Conservation (phyloP, 192 early-diverging fungal genomes). For the Fimicolochytrium jonesii region DNA sequence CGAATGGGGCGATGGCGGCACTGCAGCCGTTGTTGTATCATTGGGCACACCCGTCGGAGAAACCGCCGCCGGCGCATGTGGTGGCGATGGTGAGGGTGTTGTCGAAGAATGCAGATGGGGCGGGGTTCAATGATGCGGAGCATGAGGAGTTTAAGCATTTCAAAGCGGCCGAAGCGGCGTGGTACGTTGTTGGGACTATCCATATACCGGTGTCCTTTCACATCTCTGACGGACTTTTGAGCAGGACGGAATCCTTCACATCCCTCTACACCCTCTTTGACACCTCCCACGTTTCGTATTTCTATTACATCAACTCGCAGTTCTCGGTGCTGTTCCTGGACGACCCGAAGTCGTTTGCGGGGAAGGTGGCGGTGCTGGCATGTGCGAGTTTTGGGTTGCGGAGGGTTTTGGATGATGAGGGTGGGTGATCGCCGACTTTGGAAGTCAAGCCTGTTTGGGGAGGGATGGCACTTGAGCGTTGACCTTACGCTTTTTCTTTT, state of each 20-base stretch:
- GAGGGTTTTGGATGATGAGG: slow-evolving; percentile 8
- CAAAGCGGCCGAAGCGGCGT: neutral
- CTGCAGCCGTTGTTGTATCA: slow-evolving; percentile 21
- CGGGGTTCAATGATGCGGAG: neutral
- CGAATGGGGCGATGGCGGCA: neutral
- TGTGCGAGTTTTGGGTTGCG: slow-evolving; percentile 10
- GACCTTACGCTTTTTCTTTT: no score
- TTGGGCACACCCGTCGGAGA: slow-evolving; percentile 15
- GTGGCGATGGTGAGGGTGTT: slow-evolving; percentile 12
- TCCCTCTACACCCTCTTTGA: slow-evolving; percentile 2
- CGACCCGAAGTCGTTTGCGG: neutral
- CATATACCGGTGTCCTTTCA: neutral
- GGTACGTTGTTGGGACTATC: neutral
- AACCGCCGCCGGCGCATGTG: slow-evolving; percentile 11
- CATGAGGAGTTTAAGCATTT: slow-evolving; percentile 16
- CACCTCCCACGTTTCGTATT: neutral
- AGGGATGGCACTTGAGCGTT: no score
- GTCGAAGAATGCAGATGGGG: slow-evolving; percentile 5
- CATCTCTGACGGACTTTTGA: neutral
- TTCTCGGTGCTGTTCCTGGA: slow-evolving; percentile 19
- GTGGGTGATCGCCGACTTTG: neutral
- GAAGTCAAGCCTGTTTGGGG: neutral
- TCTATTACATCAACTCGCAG: slow-evolving; percentile 24
- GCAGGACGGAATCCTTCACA: slow-evolving; percentile 21
- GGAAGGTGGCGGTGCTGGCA: slow-evolving; percentile 18